Conservation (phyloP, 2,329 filamentous ascomycete genomes). For the Verticillium albo-atrum region DNA sequence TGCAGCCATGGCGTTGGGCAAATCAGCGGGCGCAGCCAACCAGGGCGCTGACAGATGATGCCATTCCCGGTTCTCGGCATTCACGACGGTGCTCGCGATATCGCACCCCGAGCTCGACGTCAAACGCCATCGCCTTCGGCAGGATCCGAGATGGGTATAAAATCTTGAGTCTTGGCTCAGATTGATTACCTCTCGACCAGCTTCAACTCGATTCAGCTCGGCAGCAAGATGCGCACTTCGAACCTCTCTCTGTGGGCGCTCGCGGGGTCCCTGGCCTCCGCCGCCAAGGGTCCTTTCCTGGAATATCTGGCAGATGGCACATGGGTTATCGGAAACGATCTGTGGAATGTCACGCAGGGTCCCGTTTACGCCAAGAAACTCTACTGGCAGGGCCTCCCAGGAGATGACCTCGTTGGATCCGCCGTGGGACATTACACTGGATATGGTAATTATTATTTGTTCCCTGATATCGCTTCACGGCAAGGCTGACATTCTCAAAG, state of each 20-base stretch:
- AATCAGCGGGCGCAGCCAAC: background rate
- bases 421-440: conserved; percentile 9
- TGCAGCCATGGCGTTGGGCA: background rate
- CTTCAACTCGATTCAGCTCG: background rate
- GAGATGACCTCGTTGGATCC: conserved; percentile 9
- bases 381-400: conserved; percentile 9
- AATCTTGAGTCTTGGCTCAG: background rate
- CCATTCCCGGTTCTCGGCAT: background rate
- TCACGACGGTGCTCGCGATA: background rate
- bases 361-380: conserved; percentile 8
- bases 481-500: conserved; percentile 2
- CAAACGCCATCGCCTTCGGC: background rate
- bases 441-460: conserved; percentile 1
- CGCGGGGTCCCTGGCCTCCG: background rate
- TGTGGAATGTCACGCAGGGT: conserved; percentile 13
- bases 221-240: conserved; percentile 1
- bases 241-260: conserved; percentile 1
- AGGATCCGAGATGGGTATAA: background rate
- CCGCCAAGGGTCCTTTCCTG: conserved; percentile 8
- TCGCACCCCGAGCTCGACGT: background rate
- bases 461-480: background rate
- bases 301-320: conserved; percentile 5
- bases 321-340: conserved; percentile 12
- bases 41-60: background rate
- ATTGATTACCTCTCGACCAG: background rate